Percentiles rank a stretch among this genome's conserved stretches.
phyloP scores from a whole-genome alignment of 495 filamentous ascomycete species.

The Annulohypoxylon maeteangense region DNA sequence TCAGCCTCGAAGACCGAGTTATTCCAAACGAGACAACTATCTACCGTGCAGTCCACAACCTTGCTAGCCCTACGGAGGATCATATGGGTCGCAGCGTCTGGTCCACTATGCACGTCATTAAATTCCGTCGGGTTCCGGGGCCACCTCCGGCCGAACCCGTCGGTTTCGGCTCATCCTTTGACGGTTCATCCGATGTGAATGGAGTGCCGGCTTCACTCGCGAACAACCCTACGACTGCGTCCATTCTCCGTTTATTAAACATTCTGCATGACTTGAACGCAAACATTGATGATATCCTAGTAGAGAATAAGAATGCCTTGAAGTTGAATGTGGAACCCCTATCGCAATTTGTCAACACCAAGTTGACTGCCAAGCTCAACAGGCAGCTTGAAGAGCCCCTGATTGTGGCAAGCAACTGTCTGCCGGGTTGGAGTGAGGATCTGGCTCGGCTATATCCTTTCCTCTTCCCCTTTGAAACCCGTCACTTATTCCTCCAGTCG shows the following conservation, averaged over 20 bases:
- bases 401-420: constrained; percentile 96
- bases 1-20: constrained; percentile 84
- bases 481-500: constrained; percentile 96
- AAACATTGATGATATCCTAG: constrained; percentile 94
- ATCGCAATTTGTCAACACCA: constrained; percentile 98
- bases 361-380: constrained; percentile 98
- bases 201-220: constrained; percentile 84
- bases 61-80: constrained; percentile 71
- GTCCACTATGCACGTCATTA: constrained; percentile 90
- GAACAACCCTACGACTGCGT: constrained; percentile 83
- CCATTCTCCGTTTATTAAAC: constrained; percentile 87
- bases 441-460: constrained; percentile 96
- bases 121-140: constrained; percentile 86
- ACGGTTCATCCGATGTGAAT: constrained; percentile 49
- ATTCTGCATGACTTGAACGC: constrained; percentile 94
- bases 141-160: constrained; percentile 85
- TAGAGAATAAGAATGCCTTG: constrained; percentile 79
- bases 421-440: constrained; percentile 97
- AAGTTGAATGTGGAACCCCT: constrained; percentile 82
- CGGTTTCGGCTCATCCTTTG: constrained; percentile 67
- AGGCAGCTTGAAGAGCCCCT: constrained; percentile 97
- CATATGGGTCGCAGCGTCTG: constrained; percentile 79
- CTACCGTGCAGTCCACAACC: constrained; percentile 91
- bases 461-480: constrained; percentile 98
- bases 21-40: constrained; percentile 94